These are phyloP conservation scores for Sarocladium kiliense DNA, from an alignment of 2,329 filamentous ascomycete species.

Conservation along the genomic window DNA sequence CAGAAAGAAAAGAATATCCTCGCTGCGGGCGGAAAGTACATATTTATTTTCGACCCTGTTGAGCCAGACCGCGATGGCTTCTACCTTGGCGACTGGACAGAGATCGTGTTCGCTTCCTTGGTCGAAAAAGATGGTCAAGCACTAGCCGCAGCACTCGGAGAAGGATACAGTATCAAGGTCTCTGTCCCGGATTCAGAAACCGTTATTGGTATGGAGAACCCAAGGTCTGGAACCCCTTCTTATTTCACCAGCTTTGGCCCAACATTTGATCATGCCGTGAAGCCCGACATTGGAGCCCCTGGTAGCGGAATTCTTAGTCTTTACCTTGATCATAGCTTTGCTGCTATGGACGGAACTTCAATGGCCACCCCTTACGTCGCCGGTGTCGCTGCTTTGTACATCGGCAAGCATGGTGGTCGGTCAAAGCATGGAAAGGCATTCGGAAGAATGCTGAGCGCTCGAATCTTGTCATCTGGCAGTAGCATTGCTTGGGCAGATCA, in stretches of 20 bases:
- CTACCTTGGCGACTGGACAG: background rate
- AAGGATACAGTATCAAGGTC: constrained; percentile 21
- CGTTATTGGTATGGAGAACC: constrained; percentile 14
- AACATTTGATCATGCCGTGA: constrained; percentile 35
- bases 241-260: constrained; percentile 37
- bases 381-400: constrained; percentile 32
- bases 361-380: constrained; percentile 43
- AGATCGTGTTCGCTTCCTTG: background rate
- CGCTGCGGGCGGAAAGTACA: constrained; percentile 21
- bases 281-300: constrained; percentile 35
- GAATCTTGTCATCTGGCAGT: constrained; percentile 12
- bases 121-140: constrained; percentile 9
- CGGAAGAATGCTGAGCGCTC: constrained; percentile 11
- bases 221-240: background rate
- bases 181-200: constrained; percentile 14
- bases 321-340: constrained; percentile 21
- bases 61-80: background rate
- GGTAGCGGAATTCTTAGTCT: constrained; percentile 39
- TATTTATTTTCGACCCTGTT: constrained; percentile 26
- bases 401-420: constrained; percentile 25
- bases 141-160: constrained; percentile 20
- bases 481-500: constrained; percentile 15
- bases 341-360: constrained; percentile 38
- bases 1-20: constrained; percentile 22
- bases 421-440: constrained; percentile 17